Base-by-base conservation (phyloP, 2,329 filamentous ascomycete genomes). In the Phyllosticta paracitricarpa region DNA sequence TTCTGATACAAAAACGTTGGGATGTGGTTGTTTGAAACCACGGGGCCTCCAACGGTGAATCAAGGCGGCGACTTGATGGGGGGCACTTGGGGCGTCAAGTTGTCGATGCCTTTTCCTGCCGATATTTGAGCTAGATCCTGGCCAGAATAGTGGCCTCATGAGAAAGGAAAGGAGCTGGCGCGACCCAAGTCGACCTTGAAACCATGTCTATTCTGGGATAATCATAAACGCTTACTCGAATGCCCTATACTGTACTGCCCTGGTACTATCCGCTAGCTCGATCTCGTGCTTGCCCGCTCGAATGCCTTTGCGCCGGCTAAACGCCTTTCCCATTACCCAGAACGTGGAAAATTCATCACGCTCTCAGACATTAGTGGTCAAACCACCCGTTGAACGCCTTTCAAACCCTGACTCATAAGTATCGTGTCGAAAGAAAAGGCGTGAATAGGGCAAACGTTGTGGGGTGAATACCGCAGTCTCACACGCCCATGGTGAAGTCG, bases 401-500 rank as follows among this genome's bases (percentile, higher is more conserved):
- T 19, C n/a, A 54, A 35, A 30, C 40, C 40, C 40, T 48, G 40
- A 48, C 12, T 48, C 54, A 28, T n/a, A 12, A 52, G 35, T 26
- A 26, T 57, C 25, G 26, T 28, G 56, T 9, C 26, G 26, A 22
- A 28, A 26, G 54, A 59, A 7, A 52, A 4, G 25, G 10, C n/a
- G 30, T 40, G 28, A 35, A 40, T 25, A 24, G 58, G n/a, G 35
- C 4, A 53, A 58, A 19, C n/a, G 2, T 57, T 48, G 17, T 10
- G 28, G 22, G 35, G 25, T 33, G 10, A 17, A 54, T 7, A 28
- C 54, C 55, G 35, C 52, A 22, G 10, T 26, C 60, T 80, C 80
- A 96, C 51, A 96, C 87, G 5, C 91, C 89, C 91, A 97, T 97
- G 0, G 93, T 97, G 74, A 95, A 97, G 73, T 97, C 93, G 74